Evolutionary conservation across 2,329 filamentous ascomycete species (phyloP).

Genomic region (Colletotrichum tabaci): DNA sequence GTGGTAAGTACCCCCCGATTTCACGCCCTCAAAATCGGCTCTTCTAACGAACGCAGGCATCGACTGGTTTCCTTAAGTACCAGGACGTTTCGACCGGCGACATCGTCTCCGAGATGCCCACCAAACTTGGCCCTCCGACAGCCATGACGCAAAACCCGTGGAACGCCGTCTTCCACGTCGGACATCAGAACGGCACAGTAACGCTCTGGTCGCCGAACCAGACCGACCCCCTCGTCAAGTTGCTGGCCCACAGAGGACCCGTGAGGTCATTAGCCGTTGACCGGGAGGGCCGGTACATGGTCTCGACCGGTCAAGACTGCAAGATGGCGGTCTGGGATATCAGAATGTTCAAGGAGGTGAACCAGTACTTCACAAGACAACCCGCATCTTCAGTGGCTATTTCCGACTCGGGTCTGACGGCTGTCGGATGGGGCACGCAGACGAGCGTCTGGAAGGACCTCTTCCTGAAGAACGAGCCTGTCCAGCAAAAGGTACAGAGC

Average conservation of each 20-base stretch:
- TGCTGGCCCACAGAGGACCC: conserved; percentile 90
- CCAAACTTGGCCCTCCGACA: conserved; percentile 86
- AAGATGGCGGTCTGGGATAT: conserved; percentile 98
- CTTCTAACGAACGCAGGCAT: conserved; percentile 67
- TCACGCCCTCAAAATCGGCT: too few relatives aligned
- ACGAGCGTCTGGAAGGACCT: conserved; percentile 93
- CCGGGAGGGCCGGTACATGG: conserved; percentile 94
- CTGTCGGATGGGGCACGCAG: conserved; percentile 92
- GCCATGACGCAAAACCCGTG: conserved; percentile 90
- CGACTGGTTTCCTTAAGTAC: conserved; percentile 89
- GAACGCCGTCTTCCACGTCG: conserved; percentile 92
- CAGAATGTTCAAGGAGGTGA: conserved; percentile 92
- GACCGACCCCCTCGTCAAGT: conserved; percentile 87
- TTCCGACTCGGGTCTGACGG: conserved; percentile 89
- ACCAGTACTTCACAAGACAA: conserved; percentile 87
- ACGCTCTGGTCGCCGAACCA: conserved; percentile 97
- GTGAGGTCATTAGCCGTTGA: conserved; percentile 90
- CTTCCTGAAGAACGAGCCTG: conserved; percentile 79
- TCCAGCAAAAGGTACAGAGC: conserved; percentile 85
- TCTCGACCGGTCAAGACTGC: conserved; percentile 89
- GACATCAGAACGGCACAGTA: conserved; percentile 95
- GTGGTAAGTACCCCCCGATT: conserved; percentile 69
- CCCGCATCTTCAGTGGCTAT: conserved; percentile 89
- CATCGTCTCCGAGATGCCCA: conserved; percentile 87
- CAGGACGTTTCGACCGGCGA: conserved; percentile 96